Percentiles rank a stretch among this genome's conserved stretches.
Evolutionary conservation across 73 alveolate genomes (phyloP).

Genomic region (Uronychia setigera): DNA sequence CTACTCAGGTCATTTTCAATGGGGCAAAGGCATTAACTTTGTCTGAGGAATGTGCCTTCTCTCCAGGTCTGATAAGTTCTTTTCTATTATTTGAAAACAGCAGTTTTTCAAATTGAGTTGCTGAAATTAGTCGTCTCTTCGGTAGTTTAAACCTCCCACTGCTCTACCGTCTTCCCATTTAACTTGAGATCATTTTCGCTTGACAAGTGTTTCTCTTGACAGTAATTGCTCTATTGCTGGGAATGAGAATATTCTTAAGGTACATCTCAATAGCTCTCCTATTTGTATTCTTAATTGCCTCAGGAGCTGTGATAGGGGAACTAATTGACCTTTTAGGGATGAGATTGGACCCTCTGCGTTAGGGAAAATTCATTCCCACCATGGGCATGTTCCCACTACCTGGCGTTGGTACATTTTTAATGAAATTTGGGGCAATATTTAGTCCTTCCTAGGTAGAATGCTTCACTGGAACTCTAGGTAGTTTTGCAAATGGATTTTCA

Average conservation of each 20-base stretch:
- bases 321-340: not conserved
- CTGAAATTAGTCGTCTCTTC: not conserved
- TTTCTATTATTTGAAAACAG: not conserved
- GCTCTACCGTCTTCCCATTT: not conserved
- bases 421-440: not conserved
- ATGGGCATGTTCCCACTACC: not conserved
- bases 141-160: not conserved
- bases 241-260: not conserved
- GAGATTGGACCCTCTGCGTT: not conserved
- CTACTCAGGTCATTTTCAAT: too few species aligned
- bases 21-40: not conserved
- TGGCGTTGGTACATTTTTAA: not conserved
- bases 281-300: not conserved
- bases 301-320: not conserved
- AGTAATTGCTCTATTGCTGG: not conserved
- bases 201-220: not conserved
- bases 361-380: not conserved
- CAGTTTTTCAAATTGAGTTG: not conserved
- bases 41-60: not conserved
- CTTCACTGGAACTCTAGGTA: not conserved
- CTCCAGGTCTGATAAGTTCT: not conserved
- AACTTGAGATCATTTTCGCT: not conserved
- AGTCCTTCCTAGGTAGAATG: not conserved
- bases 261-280: constrained; percentile 3
- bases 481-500: not conserved